A percentile compares a stretch with the other conserved stretches of the same genome.
phyloP scores from a whole-genome alignment of 495 filamentous ascomycete genomes.

The Penicillium diatomitis region DNA sequence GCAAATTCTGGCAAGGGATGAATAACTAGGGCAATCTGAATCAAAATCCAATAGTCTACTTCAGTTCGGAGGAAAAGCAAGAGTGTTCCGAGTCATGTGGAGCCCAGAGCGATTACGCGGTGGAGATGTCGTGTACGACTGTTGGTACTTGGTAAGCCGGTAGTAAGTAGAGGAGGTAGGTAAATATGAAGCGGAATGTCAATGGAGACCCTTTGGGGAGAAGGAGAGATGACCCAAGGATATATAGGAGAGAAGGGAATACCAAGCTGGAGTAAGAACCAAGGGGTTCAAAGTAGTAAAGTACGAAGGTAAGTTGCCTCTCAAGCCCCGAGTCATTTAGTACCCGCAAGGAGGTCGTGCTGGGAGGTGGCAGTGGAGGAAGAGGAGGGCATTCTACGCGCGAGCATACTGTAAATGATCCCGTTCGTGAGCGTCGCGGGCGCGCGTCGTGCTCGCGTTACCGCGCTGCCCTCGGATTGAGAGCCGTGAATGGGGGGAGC shows the following conservation, averaged over 20 bases:
- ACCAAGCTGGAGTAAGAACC: neutral
- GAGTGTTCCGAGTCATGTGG: no score
- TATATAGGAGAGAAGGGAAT: neutral
- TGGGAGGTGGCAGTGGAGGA: constrained; percentile 5
- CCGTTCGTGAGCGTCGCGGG: neutral
- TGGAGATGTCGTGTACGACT: no score
- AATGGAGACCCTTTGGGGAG: no score
- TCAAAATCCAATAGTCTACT: no score
- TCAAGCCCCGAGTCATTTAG: constrained; percentile 3
- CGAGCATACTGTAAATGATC: constrained; percentile 11
- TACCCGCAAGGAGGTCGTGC: constrained; percentile 2
- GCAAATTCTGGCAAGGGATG: no score
- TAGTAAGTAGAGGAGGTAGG: neutral
- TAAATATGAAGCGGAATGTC: neutral
- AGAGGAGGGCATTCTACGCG: constrained; percentile 3
- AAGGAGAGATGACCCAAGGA: neutral
- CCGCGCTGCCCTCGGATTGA: constrained; percentile 5
- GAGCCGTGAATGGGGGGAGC: no score
- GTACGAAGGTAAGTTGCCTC: neutral
- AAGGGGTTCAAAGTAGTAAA: neutral
- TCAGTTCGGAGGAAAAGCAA: no score
- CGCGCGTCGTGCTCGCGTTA: constrained; percentile 9
- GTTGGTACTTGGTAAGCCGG: neutral
- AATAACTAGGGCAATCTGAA: no score
- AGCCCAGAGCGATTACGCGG: no score